Base-by-base conservation (phyloP, 73 alveolate species). In the Blepharisma stoltei region DNA sequence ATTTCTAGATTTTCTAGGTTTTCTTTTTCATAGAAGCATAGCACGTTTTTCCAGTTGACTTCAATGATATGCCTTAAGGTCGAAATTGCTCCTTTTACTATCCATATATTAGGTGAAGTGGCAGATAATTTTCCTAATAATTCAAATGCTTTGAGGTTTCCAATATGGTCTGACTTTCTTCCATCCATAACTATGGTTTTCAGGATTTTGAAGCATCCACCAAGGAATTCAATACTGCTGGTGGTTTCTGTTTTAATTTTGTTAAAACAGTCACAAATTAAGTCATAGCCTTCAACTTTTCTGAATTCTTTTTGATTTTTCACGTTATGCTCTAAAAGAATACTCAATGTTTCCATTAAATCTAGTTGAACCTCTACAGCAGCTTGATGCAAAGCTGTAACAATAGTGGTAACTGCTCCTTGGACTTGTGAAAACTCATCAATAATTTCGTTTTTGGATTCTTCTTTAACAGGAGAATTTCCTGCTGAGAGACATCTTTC, bases 221-320 rank as follows among this genome's bases (percentile, higher is more conserved):
- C 37, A 1, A 60, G 46, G 3, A 25, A 14, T 60, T 25, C 23
- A 14, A 60, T 14, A 20, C 73, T 38, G 14, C 23, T 38, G 0
- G 14, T 5, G 11, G 73, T 20, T 60, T n/a, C 14, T 8, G 23
- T 25, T 14, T 60, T 25, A 18, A 60, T 60, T 14, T n/a, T 14
- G 46, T 25, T 60, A 14, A 60, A 25, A 60, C 49, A 60, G 14
- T 60, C 48, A 25, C 46, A 14, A 9, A 60, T 14, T 14, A 60
- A 18, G 11, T n/a, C 48, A 5, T 60, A 60, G 18, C 73, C 73
- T 8, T 60, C 73, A 2, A 60, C 73, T 60, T 60, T 60, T 20
- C 45, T n/a, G 73, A 60, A 60, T 25, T 60, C 73, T 60, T 60
- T 60, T 25, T 60, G 73, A 60, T 60, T 60, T 18, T n/a, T 14